These are phyloP conservation scores for Suillus occidentalis DNA, from an alignment of 768 basidiomycete genomes.

Conservation along the genomic window DNA sequence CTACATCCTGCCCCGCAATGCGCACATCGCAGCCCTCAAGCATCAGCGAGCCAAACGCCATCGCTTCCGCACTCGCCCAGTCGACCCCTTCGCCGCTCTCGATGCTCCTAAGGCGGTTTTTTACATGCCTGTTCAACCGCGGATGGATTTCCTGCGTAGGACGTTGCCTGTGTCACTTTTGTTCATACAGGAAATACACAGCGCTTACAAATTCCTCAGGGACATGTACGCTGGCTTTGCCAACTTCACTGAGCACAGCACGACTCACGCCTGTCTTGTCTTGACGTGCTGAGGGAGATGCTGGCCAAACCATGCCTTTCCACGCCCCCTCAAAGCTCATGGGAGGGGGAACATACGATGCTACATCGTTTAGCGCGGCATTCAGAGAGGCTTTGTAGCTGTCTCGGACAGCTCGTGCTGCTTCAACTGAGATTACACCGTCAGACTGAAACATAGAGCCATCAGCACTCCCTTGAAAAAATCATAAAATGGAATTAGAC, in stretches of 20 bases:
- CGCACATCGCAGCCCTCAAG: conserved; percentile 79
- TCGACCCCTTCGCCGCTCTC: conserved; percentile 74
- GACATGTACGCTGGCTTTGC: conserved; percentile 63
- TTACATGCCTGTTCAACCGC: conserved; percentile 77
- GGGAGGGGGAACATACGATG: conserved; percentile 47
- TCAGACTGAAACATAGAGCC: conserved; percentile 18
- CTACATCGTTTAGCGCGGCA: conserved; percentile 50
- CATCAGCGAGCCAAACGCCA: conserved; percentile 89
- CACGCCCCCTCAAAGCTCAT: conserved; percentile 71
- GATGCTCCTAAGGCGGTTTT: conserved; percentile 68
- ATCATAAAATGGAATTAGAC: conserved; percentile 22
- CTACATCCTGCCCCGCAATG: conserved; percentile 93
- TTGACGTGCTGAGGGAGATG: conserved; percentile 48
- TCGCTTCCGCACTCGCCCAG: conserved; percentile 90
- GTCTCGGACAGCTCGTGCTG: conserved; percentile 51
- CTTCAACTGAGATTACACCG: conserved; percentile 46
- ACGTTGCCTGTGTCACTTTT: background rate
- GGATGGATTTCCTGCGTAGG: conserved; percentile 68
- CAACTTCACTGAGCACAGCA: conserved; percentile 56
- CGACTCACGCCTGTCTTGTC: conserved; percentile 69
- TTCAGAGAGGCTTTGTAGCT: conserved; percentile 67
- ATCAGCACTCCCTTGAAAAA: background rate
- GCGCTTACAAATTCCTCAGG: conserved; percentile 63
- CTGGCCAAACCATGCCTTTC: conserved; percentile 60
- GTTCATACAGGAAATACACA: background rate